Percentiles rank a stretch among this genome's conserved stretches.
phyloP scores from a whole-genome alignment of 2,329 filamentous ascomycete genomes.

The Cephalotrichum gorgonifer region DNA sequence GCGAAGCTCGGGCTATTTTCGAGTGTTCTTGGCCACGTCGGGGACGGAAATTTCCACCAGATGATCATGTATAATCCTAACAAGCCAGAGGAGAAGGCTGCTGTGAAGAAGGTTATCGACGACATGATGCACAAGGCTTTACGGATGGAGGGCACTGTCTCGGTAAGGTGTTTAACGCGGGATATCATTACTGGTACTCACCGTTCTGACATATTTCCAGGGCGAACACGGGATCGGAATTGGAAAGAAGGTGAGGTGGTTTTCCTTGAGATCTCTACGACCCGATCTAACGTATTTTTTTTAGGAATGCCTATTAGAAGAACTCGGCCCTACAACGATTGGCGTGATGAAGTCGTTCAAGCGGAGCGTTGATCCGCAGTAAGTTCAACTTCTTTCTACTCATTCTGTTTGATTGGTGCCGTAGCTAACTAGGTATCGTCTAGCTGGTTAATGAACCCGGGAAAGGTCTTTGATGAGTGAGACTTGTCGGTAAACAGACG shows the following conservation, averaged over 20 bases:
- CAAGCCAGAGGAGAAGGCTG: conserved; percentile 43
- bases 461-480: conserved; percentile 52
- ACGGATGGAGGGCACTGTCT: conserved; percentile 62
- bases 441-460: conserved; percentile 58
- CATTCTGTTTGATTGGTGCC: too few species aligned
- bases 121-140: conserved; percentile 61
- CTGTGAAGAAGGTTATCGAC: conserved; percentile 50
- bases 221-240: conserved; percentile 64
- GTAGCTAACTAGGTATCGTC: not conserved
- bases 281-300: not conserved
- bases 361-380: conserved; percentile 47
- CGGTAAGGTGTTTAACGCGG: conserved; percentile 26
- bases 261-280: conserved; percentile 10
- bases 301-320: conserved; percentile 43
- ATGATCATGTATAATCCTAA: conserved; percentile 29
- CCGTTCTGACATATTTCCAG: conserved; percentile 3
- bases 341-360: conserved; percentile 59
- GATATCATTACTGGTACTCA: not conserved
- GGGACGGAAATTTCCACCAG: conserved; percentile 66
- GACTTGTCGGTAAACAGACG: too few species aligned
- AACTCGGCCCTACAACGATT: conserved; percentile 53
- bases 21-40: conserved; percentile 63
- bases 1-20: conserved; percentile 50
- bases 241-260: conserved; percentile 55
- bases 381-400: conserved; percentile 4